Conservation (phyloP, 2,329 filamentous ascomycete genomes). For the Thelonectria rubi region DNA sequence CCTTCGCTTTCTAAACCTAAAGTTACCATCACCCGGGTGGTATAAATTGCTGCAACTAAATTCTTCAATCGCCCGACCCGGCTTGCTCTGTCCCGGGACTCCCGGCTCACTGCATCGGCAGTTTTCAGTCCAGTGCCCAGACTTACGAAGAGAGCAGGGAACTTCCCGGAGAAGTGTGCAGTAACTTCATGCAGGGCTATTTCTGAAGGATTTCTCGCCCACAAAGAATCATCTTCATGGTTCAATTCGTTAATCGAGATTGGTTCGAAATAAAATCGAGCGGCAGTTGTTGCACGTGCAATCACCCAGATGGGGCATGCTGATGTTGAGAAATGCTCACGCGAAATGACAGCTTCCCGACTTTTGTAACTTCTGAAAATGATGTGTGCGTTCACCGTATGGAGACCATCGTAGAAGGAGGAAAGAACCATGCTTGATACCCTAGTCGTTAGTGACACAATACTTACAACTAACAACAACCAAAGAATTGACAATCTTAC, state of each 20-base stretch:
- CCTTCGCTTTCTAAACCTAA: too few relatives aligned
- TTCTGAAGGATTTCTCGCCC: neutral
- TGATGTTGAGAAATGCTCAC: neutral
- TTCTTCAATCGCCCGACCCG: too few relatives aligned
- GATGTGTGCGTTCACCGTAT: neutral
- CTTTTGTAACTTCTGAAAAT: slow-evolving; percentile 9
- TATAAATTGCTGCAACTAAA: too few relatives aligned
- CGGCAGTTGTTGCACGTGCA: slow-evolving; percentile 12
- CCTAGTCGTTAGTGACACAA: neutral
- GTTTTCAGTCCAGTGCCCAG: slow-evolving; percentile 21
- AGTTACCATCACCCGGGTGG: too few relatives aligned
- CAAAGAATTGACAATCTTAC: neutral
- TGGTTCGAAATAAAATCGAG: neutral
- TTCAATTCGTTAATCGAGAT: slow-evolving; percentile 3
- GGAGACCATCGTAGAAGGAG: too few relatives aligned
- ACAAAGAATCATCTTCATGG: slow-evolving; percentile 4
- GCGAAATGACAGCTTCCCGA: neutral
- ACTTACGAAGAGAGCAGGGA: slow-evolving; percentile 6
- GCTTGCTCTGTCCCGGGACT: too few relatives aligned
- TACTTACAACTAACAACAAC: too few relatives aligned
- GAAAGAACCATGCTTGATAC: neutral
- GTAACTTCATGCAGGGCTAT: fast-evolving
- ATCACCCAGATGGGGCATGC: slow-evolving; percentile 13
- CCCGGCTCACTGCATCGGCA: too few relatives aligned
- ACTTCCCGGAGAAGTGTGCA: neutral